phyloP scores from a whole-genome alignment of 768 basidiomycete genomes.

The Sarcomyxa edulis region DNA sequence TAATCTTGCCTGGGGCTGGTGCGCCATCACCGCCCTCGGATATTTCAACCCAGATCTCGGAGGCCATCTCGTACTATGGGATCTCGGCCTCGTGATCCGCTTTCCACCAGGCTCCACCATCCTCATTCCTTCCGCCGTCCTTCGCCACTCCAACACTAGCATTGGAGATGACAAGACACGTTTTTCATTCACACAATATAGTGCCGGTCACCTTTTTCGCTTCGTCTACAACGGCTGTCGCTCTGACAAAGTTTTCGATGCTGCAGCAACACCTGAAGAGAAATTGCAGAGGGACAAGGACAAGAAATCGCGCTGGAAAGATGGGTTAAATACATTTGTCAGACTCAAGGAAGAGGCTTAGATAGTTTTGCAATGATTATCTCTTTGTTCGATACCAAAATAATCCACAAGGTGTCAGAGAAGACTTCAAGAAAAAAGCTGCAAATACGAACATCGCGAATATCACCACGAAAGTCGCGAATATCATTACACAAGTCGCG shows the following conservation, averaged over 20 bases:
- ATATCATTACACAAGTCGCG: no score
- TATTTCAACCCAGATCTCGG: conserved; percentile 6
- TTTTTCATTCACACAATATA: conserved; percentile 15
- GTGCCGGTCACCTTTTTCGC: conserved; percentile 15
- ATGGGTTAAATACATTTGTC: no score
- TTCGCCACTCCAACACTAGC: conserved; percentile 11
- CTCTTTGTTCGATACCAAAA: no score
- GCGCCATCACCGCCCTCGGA: conserved; percentile 11
- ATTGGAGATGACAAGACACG: conserved; percentile 7
- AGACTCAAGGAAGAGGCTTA: no score
- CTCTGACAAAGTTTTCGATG: neutral
- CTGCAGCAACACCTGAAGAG: neutral
- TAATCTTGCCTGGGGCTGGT: conserved; percentile 9
- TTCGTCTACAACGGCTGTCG: conserved; percentile 15
- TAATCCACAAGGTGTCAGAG: no score
- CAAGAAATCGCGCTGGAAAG: no score
- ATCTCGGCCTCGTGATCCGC: conserved; percentile 12
- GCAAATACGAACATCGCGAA: no score
- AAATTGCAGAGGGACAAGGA: no score
- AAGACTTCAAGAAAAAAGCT: no score
- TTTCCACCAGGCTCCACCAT: conserved; percentile 16
- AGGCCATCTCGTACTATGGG: conserved; percentile 17
- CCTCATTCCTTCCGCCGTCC: conserved; percentile 15
- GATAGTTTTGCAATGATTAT: no score
- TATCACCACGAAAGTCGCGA: no score